Evolutionary conservation across 768 basidiomycete genomes (phyloP), one percentile per base, ranked within the genome.

Genomic region (Infundibulicybe gibba): DNA sequence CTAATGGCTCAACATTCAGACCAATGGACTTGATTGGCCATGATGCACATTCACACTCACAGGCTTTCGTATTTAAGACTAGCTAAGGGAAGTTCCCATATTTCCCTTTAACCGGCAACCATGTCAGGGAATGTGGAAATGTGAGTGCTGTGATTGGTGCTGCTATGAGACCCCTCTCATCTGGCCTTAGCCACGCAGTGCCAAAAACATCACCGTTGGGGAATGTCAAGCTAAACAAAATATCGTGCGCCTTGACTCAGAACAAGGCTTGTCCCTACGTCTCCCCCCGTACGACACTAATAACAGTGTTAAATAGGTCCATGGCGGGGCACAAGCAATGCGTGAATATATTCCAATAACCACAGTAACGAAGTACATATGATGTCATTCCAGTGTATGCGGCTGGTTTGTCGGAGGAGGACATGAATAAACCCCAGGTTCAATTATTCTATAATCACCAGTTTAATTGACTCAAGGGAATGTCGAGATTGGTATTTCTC

Each of bases 351-450:
- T 15, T 45, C 17, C 17, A 41, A 35, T 15, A 32, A 14, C 34
- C 25, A 17, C 32, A 41, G 32, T 39, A 44, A 40, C 25, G 43
- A 35, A 33, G 15, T 37, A 19, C 8, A 33, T 35, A 16, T 42
- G 32, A n/a, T 42, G 45, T 21, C 20, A 15, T 6, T 45, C 11
- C 48, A 88, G 90, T 92, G 19, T 90, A 92, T 59, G 90, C 84
- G 34, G 81, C 81, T 30, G 89, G 89, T 5, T 62, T 93, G 52
- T 76, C 75, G 17, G 87, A 88, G 57, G 78, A 81, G 52, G 90
- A 93, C 54, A 88, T 93, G 82, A 62, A 84, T 47, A 92, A 90
- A 62, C 82, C 91, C 44, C 90, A 93, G 75, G 87, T 86, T 59
- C 35, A 25, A 32, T 41, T 19, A 44, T 43, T 25, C 40, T 3